Conservation (phyloP, 2,329 filamentous ascomycete species). For the Trichoderma harzianum region DNA sequence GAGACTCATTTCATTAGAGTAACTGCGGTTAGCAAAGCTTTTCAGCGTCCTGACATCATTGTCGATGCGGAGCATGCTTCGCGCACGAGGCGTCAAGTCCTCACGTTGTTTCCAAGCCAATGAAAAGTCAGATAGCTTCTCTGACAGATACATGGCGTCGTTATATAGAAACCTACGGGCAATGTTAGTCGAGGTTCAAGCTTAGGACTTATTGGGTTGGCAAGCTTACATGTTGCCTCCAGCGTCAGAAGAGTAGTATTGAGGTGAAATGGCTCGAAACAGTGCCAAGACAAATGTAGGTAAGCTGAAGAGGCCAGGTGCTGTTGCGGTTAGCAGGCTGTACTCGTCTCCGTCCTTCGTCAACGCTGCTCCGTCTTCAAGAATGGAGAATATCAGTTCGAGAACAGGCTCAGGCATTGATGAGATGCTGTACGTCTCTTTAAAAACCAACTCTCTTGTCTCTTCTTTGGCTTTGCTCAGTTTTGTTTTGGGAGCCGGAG, state of each 20-base stretch:
- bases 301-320: conserved; percentile 65
- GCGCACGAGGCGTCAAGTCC: conserved; percentile 49
- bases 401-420: conserved; percentile 79
- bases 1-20: conserved; percentile 57
- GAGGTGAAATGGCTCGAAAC: conserved; percentile 72
- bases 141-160: conserved; percentile 61
- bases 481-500: conserved; percentile 6
- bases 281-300: conserved; percentile 73
- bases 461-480: conserved; percentile 27
- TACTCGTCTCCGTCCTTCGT: conserved; percentile 50
- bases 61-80: conserved; percentile 55
- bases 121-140: conserved; percentile 50
- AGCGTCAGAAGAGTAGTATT: conserved; percentile 63
- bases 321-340: conserved; percentile 63
- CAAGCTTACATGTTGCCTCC: conserved; percentile 61
- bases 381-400: conserved; percentile 57
- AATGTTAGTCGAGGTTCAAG: neutral
- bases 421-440: conserved; percentile 84
- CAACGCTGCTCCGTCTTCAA: conserved; percentile 60
- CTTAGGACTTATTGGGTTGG: neutral
- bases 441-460: conserved; percentile 69
- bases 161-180: conserved; percentile 60
- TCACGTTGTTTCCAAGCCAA: conserved; percentile 51
- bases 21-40: conserved; percentile 59
- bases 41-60: conserved; percentile 58